Percentiles rank a stretch among this genome's conserved stretches.
phyloP scores from a whole-genome alignment of 352 stramenopile genomes.

The Globisporangium nagaii region DNA sequence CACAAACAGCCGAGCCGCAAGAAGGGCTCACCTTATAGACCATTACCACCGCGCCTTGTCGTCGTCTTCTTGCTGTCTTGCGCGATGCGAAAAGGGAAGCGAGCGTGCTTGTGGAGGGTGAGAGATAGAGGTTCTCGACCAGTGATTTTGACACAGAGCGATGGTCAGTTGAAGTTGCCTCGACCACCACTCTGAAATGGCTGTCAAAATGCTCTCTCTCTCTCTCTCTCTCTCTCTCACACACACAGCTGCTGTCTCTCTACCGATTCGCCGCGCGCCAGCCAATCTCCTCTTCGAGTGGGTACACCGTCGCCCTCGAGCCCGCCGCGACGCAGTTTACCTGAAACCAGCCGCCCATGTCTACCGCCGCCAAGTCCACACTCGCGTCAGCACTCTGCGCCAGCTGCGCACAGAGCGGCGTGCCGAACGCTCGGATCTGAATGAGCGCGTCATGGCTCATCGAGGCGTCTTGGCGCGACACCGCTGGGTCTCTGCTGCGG shows the following conservation, averaged over 20 bases:
- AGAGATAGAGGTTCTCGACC: no score
- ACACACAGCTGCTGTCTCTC: no score
- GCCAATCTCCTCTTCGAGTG: background rate
- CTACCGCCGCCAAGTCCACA: background rate
- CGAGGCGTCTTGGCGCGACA: background rate
- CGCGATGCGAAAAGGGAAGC: no score
- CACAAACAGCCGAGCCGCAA: background rate
- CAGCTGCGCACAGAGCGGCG: slow-evolving; percentile 2
- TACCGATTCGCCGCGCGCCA: background rate
- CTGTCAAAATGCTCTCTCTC: no score
- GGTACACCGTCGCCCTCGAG: background rate
- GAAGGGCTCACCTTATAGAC: background rate
- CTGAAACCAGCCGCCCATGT: slow-evolving; percentile 1
- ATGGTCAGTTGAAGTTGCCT: no score
- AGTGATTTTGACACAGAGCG: no score
- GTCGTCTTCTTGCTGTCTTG: no score
- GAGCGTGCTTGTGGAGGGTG: background rate
- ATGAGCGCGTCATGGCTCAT: background rate
- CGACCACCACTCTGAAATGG: no score
- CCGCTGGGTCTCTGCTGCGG: background rate
- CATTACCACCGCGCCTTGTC: background rate
- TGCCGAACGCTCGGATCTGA: background rate
- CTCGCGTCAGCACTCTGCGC: background rate
- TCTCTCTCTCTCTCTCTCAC: no score
- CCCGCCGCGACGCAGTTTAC: background rate